Conservation (phyloP, 2,329 filamentous ascomycete genomes). For the Fusarium multiceps region DNA sequence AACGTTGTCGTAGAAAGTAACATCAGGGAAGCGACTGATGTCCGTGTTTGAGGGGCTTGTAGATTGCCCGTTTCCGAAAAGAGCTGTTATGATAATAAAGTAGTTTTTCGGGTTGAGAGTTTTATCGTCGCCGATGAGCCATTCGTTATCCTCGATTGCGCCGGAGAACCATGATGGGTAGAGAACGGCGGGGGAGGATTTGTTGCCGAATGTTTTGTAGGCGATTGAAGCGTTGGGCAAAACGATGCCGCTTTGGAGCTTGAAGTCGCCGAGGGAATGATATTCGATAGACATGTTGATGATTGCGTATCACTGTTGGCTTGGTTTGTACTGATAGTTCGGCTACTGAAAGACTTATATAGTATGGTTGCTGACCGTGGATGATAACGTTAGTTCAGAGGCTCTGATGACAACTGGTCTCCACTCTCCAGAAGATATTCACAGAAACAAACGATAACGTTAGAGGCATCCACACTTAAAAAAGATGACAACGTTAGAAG, state of each 20-base stretch:
- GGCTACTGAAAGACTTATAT: neutral
- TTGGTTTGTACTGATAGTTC: neutral
- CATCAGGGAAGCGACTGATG: slow-evolving; percentile 55
- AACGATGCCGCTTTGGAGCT: slow-evolving; percentile 71
- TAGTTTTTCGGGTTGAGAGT: slow-evolving; percentile 68
- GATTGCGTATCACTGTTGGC: neutral
- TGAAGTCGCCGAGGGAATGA: slow-evolving; percentile 72
- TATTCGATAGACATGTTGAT: slow-evolving; percentile 32
- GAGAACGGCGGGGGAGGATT: slow-evolving; percentile 72
- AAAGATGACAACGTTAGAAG: neutral
- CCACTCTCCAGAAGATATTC: neutral
- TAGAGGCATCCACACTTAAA: neutral
- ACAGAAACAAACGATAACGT: neutral
- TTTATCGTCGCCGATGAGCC: slow-evolving; percentile 75
- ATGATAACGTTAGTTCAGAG: neutral
- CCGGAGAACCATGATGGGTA: slow-evolving; percentile 79
- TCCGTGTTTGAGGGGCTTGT: slow-evolving; percentile 63
- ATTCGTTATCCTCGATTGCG: slow-evolving; percentile 76
- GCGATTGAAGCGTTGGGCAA: slow-evolving; percentile 75
- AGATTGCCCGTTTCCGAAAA: slow-evolving; percentile 66
- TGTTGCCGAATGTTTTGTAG: slow-evolving; percentile 79
- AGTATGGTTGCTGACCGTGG: neutral
- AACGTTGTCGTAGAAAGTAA: slow-evolving; percentile 64
- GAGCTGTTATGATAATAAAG: slow-evolving; percentile 62
- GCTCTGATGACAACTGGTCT: neutral